phyloP scores from a whole-genome alignment of 78 protist genomes.

The Cavenderia fasciculata region DNA sequence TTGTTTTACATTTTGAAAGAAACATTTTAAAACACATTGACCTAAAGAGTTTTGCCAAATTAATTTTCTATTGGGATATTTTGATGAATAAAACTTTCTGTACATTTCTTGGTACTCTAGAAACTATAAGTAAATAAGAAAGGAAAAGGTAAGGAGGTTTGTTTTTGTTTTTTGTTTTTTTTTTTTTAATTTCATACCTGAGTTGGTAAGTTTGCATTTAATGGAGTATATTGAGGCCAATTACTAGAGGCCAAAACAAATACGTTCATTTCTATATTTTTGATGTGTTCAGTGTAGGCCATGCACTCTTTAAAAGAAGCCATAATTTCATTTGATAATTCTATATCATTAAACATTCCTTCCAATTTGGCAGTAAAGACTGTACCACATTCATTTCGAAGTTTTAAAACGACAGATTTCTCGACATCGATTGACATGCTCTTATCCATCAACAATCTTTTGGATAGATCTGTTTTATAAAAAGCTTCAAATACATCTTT shows the following conservation, averaged over 20 bases:
- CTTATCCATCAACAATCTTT: conserved; percentile 92
- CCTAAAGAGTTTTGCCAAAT: conserved; percentile 89
- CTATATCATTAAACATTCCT: conserved; percentile 97
- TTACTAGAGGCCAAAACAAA: conserved; percentile 87
- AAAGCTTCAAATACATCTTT: conserved; percentile 99
- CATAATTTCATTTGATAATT: conserved; percentile 81
- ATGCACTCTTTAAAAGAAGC: conserved; percentile 34
- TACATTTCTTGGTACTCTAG: conserved; percentile 80
- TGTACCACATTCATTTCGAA: conserved; percentile 95
- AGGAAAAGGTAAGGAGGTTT: neutral
- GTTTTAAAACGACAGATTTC: conserved; percentile 88
- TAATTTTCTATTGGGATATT: conserved; percentile 84
- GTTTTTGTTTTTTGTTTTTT: neutral
- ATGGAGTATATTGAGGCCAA: conserved; percentile 92
- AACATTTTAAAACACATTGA: conserved; percentile 75
- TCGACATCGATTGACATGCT: conserved; percentile 91
- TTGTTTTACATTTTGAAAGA: conserved; percentile 14
- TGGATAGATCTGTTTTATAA: conserved; percentile 94
- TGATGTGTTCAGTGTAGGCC: neutral
- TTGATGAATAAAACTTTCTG: conserved; percentile 80
- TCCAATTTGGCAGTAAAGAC: conserved; percentile 93
- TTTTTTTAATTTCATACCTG: conserved; percentile 38
- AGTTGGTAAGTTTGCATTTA: conserved; percentile 60
- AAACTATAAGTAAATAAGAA: conserved; percentile 20
- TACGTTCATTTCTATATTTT: conserved; percentile 81